These are phyloP conservation scores for Corinectria fuckeliana DNA, from an alignment of 2,329 filamentous ascomycete species.

Conservation along the genomic window DNA sequence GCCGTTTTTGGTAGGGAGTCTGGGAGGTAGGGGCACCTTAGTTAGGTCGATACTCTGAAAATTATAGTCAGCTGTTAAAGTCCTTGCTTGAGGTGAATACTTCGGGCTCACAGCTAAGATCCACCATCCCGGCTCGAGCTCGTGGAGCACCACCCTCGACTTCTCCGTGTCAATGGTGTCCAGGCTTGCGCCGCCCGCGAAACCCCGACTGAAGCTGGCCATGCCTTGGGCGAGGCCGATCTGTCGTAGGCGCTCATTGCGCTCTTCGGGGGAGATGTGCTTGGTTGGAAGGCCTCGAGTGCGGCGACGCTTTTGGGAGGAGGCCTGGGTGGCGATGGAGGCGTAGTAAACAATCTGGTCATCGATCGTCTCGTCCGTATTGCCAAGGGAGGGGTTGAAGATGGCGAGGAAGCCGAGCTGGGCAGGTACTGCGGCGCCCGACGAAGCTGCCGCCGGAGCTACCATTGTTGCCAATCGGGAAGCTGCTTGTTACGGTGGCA, in stretches of 20 bases:
- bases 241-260: constrained; percentile 87
- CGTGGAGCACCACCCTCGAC: constrained; percentile 81
- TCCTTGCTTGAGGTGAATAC: background rate
- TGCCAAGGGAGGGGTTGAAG: constrained; percentile 86
- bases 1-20: constrained; percentile 51
- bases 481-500: constrained; percentile 21
- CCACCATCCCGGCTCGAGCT: constrained; percentile 95
- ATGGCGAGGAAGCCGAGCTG: constrained; percentile 91
- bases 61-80: constrained; percentile 9
- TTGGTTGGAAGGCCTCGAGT: constrained; percentile 51
- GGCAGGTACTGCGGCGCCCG: constrained; percentile 62
- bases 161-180: constrained; percentile 92
- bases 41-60: constrained; percentile 73
- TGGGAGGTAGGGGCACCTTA: constrained; percentile 67
- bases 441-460: constrained; percentile 17
- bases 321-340: constrained; percentile 58
- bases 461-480: constrained; percentile 21
- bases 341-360: constrained; percentile 95
- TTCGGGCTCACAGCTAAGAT: constrained; percentile 75
- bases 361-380: constrained; percentile 63
- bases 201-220: constrained; percentile 89
- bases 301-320: constrained; percentile 50
- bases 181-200: constrained; percentile 77
- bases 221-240: constrained; percentile 97
- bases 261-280: constrained; percentile 65